phyloP scores from a whole-genome alignment of 2,329 filamentous ascomycete genomes.

The Magnaporthiopsis rhizophila region DNA sequence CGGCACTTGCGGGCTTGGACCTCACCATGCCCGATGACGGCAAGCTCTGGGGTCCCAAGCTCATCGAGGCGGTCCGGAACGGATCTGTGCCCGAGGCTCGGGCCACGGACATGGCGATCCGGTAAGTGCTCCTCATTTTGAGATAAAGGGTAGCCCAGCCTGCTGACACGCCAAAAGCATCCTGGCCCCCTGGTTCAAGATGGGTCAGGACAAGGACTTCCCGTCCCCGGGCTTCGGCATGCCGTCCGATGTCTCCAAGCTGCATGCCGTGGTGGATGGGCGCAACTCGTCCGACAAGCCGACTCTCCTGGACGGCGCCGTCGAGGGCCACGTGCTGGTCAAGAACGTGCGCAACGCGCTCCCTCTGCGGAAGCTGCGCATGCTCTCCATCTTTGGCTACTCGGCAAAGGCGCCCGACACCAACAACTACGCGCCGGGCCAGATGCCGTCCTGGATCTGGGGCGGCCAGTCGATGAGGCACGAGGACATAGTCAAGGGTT shows the following conservation, averaged over 20 bases:
- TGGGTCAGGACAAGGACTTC: constrained; percentile 42
- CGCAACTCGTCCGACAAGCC: constrained; percentile 36
- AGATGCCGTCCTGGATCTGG: constrained; percentile 28
- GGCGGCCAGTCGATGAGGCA: constrained; percentile 26
- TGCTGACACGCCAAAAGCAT: background rate
- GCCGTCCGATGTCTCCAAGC: constrained; percentile 36
- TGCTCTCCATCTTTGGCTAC: constrained; percentile 55
- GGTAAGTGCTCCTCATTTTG: constrained; percentile 10
- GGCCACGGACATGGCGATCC: constrained; percentile 26
- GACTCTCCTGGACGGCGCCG: constrained; percentile 44
- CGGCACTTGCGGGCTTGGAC: constrained; percentile 59
- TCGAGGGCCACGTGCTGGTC: constrained; percentile 56
- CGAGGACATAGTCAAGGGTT: constrained; percentile 6
- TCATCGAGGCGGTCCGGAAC: constrained; percentile 50
- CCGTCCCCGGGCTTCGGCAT: constrained; percentile 42
- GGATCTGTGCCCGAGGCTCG: constrained; percentile 48
- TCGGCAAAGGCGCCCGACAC: constrained; percentile 41
- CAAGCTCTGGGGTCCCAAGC: constrained; percentile 41
- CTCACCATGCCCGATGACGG: constrained; percentile 56
- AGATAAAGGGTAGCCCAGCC: too few species aligned
- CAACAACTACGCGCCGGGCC: constrained; percentile 28
- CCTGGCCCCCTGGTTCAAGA: constrained; percentile 48
- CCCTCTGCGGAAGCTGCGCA: constrained; percentile 40
- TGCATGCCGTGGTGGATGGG: constrained; percentile 46
- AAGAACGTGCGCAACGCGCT: constrained; percentile 51